A percentile compares a stretch with the other conserved stretches of the same genome.
These are phyloP conservation scores for Cytospora mali DNA, from an alignment of 2,329 filamentous ascomycete species.

Conservation along the genomic window DNA sequence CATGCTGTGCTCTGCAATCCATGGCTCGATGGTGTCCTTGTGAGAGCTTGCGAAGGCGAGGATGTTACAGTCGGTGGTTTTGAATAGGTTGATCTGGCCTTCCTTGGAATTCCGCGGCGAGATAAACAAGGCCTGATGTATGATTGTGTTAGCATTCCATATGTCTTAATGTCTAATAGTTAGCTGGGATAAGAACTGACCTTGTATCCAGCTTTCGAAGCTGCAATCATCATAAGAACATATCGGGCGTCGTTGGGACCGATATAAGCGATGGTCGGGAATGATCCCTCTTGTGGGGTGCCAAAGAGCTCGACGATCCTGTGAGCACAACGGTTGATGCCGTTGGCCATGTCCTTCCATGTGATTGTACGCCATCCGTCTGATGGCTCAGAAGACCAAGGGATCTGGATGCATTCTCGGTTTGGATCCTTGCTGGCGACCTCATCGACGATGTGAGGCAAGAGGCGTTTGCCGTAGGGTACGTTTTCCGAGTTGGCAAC, in stretches of 20 bases:
- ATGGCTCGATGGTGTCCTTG: slow-evolving; percentile 39
- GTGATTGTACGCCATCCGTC: slow-evolving; percentile 25
- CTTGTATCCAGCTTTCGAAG: slow-evolving; percentile 28
- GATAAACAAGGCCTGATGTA: slow-evolving; percentile 45
- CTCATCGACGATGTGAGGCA: slow-evolving; percentile 27
- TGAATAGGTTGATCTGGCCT: slow-evolving; percentile 48
- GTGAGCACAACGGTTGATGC: slow-evolving; percentile 25
- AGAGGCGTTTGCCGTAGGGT: slow-evolving; percentile 23
- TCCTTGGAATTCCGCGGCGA: slow-evolving; percentile 50
- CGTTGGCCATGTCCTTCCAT: slow-evolving; percentile 26
- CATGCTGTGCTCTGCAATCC: slow-evolving; percentile 44
- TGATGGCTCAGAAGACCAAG: slow-evolving; percentile 16
- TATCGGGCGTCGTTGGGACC: slow-evolving; percentile 27
- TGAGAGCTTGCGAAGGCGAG: slow-evolving; percentile 40
- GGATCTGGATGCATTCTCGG: slow-evolving; percentile 27
- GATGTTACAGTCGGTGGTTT: slow-evolving; percentile 46
- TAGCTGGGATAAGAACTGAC: slow-evolving; percentile 12
- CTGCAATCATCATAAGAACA: slow-evolving; percentile 23
- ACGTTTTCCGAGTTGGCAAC: slow-evolving; percentile 16
- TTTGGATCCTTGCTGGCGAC: slow-evolving; percentile 20
- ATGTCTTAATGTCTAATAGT: fast-evolving
- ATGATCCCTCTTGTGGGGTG: slow-evolving; percentile 18
- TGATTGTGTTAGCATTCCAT: neutral
- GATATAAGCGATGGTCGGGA: slow-evolving; percentile 26
- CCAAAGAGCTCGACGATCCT: slow-evolving; percentile 23